Evolutionary conservation across 768 basidiomycete species (phyloP).

Genomic region (Lentinula raphanica): DNA sequence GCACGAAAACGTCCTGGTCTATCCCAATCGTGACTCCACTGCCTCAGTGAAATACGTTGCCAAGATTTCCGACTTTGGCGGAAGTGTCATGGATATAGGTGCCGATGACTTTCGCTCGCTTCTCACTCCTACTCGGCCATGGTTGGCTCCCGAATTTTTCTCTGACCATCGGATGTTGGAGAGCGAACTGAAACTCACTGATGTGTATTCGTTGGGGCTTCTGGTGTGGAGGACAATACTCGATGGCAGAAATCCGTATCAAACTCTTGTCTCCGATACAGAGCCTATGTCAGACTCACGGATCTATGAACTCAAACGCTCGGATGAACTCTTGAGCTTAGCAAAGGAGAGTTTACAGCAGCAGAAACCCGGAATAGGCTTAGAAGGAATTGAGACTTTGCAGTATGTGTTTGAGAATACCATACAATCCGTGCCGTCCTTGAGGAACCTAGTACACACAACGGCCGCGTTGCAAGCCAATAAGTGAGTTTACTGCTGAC

Average conservation of each 20-base stretch:
- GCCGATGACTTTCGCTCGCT: not conserved
- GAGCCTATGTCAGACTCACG: not conserved
- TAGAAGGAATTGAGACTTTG: not conserved
- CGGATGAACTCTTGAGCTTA: not conserved
- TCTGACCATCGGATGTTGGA: not conserved
- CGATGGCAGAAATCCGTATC: conserved; percentile 3
- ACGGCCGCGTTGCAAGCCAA: not conserved
- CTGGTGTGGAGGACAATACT: conserved; percentile 8
- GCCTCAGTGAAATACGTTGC: conserved; percentile 4
- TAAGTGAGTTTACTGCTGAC: not conserved
- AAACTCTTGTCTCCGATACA: not conserved
- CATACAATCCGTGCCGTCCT: not conserved
- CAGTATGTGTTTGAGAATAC: conserved; percentile 4
- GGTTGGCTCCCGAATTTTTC: conserved; percentile 6
- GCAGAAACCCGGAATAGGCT: not conserved
- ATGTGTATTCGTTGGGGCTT: conserved; percentile 9
- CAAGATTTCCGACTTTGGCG: conserved; percentile 10
- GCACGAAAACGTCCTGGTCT: conserved; percentile 12
- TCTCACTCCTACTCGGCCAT: conserved; percentile 2
- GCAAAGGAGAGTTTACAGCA: not conserved
- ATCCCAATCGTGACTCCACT: conserved; percentile 2
- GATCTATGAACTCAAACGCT: not conserved
- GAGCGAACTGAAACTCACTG: conserved; percentile 5
- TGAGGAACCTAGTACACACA: not conserved
- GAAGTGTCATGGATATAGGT: conserved; percentile 9